Evolutionary conservation across 805 yeast genomes (phyloP), one percentile per base, ranked within the genome.

Genomic region (Sugiyamaella chiloensis): DNA sequence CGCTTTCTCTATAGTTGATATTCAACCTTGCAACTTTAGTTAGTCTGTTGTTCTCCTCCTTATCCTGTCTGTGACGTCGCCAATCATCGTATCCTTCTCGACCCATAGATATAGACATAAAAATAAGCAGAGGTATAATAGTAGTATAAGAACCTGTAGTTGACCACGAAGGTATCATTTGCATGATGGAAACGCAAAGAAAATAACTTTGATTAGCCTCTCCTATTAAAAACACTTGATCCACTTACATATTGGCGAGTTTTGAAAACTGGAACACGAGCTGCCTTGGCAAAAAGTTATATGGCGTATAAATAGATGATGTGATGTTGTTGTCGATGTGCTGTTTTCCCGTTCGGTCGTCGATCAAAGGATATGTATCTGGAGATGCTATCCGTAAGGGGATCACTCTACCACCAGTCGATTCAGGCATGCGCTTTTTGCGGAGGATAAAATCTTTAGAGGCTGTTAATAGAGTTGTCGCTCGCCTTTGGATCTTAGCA

Each of bases 111-210:
- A 93, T 86, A 5, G 87, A 73, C 68, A 93, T 87, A 64, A 93
- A 93, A 4, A 93, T 76, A 65, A 83, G 69, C 48, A 93, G 72
- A 1, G 99, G 98, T 34, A 90, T 75, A 57, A 93, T 91, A 1
- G 99, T 93, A 2, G 98, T 93, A 62, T 81, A 88, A 9, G 89
- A 85, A 51, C 98, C 99, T 0, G 99, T 93, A 4, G 99, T 88
- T 1, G 96, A 87, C 97, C 96, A 93, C 2, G 89, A 80, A 0
- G 99, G 98, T 41, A 93, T 83, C 90, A 91, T 83, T 63, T 93
- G 99, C 72, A 93, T 71, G 52, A 93, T 85, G 2, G 98, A 90
- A 14, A 93, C 93, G 2, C 81, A 73, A 76, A 93, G 69, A 67
- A 93, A 93, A 65, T 93, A n/a, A n/a, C n/a, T n/a, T n/a, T n/a